Evolutionary conservation across 2,329 filamentous ascomycete species (phyloP).

Genomic region (Corinectria fuckeliana): DNA sequence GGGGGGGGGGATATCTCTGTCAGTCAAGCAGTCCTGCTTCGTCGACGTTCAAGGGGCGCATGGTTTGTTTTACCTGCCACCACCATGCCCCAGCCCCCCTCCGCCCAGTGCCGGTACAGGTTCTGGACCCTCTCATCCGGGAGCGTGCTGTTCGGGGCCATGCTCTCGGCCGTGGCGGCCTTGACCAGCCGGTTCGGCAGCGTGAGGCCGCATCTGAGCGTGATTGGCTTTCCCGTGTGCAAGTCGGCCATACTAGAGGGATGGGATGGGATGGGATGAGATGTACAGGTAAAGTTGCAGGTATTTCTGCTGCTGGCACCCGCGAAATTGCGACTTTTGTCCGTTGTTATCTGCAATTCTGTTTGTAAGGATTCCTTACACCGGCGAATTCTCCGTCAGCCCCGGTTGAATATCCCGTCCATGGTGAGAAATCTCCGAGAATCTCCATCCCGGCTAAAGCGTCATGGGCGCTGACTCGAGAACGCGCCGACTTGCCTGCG

Average conservation of each 20-base stretch:
- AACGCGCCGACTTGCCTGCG: too few relatives aligned
- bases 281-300: background rate
- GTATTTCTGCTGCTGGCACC: background rate
- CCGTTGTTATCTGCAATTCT: background rate
- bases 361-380: background rate
- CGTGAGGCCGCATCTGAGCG: constrained; percentile 59
- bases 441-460: background rate
- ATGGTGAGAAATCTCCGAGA: background rate
- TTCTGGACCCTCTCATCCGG: constrained; percentile 49
- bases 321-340: background rate
- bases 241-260: background rate
- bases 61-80: constrained; percentile 50
- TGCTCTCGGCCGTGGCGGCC: constrained; percentile 56
- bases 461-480: background rate
- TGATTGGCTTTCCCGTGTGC: constrained; percentile 28
- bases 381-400: background rate
- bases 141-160: constrained; percentile 25
- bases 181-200: constrained; percentile 60
- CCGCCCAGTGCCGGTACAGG: constrained; percentile 57
- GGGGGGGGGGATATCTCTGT: background rate
- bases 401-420: background rate
- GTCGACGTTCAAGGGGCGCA: background rate
- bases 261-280: too few relatives aligned
- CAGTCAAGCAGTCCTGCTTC: too few relatives aligned
- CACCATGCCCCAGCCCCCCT: constrained; percentile 56